These are phyloP conservation scores for Musa balbisiana DNA, from an alignment of 202 grass and related monocot genomes.

Conservation along the genomic window DNA sequence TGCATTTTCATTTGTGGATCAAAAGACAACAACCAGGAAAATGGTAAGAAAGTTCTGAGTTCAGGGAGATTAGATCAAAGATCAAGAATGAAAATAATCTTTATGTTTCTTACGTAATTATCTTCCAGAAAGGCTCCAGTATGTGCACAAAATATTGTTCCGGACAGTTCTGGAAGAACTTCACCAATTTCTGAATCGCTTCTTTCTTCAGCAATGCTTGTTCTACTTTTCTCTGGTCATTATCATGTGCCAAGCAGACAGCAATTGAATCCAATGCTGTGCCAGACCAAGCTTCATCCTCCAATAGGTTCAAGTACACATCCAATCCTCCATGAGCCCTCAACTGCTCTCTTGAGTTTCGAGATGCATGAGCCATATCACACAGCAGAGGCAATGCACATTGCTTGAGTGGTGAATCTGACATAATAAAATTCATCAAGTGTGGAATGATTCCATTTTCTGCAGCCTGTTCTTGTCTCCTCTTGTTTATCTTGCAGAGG, in stretches of 20 bases:
- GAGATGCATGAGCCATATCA: constrained; percentile 98
- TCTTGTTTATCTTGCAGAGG: constrained; percentile 98
- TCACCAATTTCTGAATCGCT: constrained; percentile 78
- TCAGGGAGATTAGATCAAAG: constrained; percentile 1
- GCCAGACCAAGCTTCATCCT: constrained; percentile 86
- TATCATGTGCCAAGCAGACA: constrained; percentile 93
- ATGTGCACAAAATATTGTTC: constrained; percentile 93
- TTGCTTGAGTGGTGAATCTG: constrained; percentile 82
- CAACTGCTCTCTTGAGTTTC: constrained; percentile 91
- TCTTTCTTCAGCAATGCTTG: constrained; percentile 82
- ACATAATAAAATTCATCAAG: constrained; percentile 97
- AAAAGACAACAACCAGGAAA: neutral
- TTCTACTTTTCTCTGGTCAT: constrained; percentile 87
- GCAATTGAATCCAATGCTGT: constrained; percentile 87
- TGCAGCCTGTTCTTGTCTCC: constrained; percentile 93
- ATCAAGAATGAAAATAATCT: constrained; percentile 1
- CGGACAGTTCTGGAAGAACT: constrained; percentile 85
- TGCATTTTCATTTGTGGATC: constrained; percentile 30
- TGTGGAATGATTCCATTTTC: constrained; percentile 99
- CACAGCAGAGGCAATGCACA: constrained; percentile 90
- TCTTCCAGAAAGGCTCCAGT: constrained; percentile 94
- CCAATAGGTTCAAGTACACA: constrained; percentile 86
- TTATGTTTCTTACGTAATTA: constrained; percentile 74
- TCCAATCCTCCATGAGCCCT: constrained; percentile 89
- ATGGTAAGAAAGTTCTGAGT: too few species aligned